Evolutionary conservation across 306 rosid species (phyloP).

Genomic region (Trifolium repens): DNA sequence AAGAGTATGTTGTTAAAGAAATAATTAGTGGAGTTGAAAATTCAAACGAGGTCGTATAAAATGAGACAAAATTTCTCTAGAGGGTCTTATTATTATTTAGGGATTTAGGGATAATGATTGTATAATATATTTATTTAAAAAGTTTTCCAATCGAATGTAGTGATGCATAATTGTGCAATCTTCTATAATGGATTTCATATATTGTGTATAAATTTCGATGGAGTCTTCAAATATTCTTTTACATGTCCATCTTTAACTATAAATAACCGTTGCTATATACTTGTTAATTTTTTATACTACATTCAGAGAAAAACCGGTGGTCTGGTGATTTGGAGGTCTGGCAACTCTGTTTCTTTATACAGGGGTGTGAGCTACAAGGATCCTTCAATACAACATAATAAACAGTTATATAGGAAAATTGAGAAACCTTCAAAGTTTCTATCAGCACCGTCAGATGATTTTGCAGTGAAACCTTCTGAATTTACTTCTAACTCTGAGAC

Average conservation of each 20-base stretch:
- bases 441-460: conserved; percentile 44
- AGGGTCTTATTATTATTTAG: neutral
- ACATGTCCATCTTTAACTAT: conserved; percentile 9
- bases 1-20: no score
- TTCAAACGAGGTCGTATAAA: no score
- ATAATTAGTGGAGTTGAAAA: no score
- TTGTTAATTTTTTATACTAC: conserved; percentile 39
- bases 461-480: conserved; percentile 44
- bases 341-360: conserved; percentile 88
- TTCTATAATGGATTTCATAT: conserved; percentile 20
- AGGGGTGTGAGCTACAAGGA: conserved; percentile 93
- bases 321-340: conserved; percentile 96
- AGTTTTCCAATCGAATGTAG: neutral
- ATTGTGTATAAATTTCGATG: neutral
- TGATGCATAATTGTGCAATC: conserved; percentile 22
- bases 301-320: conserved; percentile 98
- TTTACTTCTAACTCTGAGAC: conserved; percentile 46
- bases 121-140: conserved; percentile 11
- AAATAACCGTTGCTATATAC: conserved; percentile 24
- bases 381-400: conserved; percentile 65
- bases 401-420: conserved; percentile 53
- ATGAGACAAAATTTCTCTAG: neutral
- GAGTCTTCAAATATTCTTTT: neutral
- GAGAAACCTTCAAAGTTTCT: conserved; percentile 47
- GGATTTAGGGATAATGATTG: no score